These are phyloP conservation scores for Phytophthora citrophthora DNA, from an alignment of 352 stramenopile species.

Conservation along the genomic window DNA sequence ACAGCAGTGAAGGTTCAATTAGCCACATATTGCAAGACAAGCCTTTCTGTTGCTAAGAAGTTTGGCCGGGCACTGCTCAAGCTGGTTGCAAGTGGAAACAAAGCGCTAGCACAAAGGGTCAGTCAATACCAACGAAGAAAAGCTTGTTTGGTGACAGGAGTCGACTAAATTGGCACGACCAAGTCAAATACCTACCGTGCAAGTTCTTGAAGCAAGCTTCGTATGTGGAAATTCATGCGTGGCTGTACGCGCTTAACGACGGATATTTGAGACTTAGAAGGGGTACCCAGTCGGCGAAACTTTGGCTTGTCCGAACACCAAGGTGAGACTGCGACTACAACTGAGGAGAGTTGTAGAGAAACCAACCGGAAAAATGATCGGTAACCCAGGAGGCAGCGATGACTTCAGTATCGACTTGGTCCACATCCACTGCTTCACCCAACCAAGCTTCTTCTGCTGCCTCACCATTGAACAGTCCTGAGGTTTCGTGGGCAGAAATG, in stretches of 20 bases:
- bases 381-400: not conserved
- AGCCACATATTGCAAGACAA: constrained; percentile 5
- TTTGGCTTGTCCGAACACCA: not conserved
- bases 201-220: constrained; percentile 22
- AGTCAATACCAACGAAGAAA: not conserved
- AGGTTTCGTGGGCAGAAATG: not conserved
- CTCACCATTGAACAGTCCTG: not conserved
- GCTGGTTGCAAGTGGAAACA: not conserved
- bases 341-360: not conserved
- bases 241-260: constrained; percentile 23
- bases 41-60: not conserved
- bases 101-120: not conserved
- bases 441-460: not conserved
- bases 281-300: not conserved
- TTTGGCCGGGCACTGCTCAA: not conserved
- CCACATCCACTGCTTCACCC: not conserved
- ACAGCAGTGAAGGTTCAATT: constrained; percentile 4
- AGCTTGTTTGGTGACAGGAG: not conserved
- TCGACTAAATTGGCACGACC: not conserved
- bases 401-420: not conserved
- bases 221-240: constrained; percentile 32
- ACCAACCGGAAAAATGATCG: not conserved
- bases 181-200: constrained; percentile 6
- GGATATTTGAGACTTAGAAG: constrained; percentile 19
- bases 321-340: not conserved